phyloP scores from a whole-genome alignment of 208 protist genomes.

The Leishmania gerbilli region DNA sequence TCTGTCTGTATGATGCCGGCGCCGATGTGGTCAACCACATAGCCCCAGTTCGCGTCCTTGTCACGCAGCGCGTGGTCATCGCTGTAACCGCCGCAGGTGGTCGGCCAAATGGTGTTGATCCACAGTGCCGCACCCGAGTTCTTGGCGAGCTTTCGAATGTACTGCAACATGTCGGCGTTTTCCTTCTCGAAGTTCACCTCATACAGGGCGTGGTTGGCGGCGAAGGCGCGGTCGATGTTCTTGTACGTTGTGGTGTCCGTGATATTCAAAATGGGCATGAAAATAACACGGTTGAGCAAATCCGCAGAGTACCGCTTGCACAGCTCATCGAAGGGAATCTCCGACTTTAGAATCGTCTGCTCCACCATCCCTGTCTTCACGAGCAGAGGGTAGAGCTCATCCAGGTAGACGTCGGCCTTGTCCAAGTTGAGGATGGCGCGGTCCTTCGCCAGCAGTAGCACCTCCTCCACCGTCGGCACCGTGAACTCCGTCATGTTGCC shows the following conservation, averaged over 20 bases:
- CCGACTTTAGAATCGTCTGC: conserved; percentile 67
- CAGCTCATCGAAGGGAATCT: conserved; percentile 44
- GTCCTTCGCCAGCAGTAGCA: conserved; percentile 40
- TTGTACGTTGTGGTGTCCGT: conserved; percentile 41
- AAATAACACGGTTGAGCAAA: conserved; percentile 53
- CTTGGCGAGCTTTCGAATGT: conserved; percentile 41
- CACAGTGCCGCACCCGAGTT: conserved; percentile 43
- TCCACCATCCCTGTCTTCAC: conserved; percentile 42
- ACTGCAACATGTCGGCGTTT: conserved; percentile 29
- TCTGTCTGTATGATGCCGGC: conserved; percentile 69
- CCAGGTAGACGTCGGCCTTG: conserved; percentile 69
- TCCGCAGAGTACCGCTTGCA: conserved; percentile 38
- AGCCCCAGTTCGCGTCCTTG: conserved; percentile 60
- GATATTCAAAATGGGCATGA: conserved; percentile 66
- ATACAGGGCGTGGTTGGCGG: conserved; percentile 41
- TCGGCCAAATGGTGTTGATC: conserved; percentile 75
- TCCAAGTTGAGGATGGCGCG: conserved; percentile 61
- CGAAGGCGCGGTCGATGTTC: conserved; percentile 38
- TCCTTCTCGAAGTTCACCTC: conserved; percentile 69
- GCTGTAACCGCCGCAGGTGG: conserved; percentile 60
- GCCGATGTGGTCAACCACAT: conserved; percentile 44
- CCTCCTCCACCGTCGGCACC: conserved; percentile 58
- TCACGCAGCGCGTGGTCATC: conserved; percentile 61
- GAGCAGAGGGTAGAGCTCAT: conserved; percentile 48
- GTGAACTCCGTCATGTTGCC: conserved; percentile 77